phyloP scores from a whole-genome alignment of 2,329 filamentous ascomycete genomes.

The Microdochium trichocladiopsis region DNA sequence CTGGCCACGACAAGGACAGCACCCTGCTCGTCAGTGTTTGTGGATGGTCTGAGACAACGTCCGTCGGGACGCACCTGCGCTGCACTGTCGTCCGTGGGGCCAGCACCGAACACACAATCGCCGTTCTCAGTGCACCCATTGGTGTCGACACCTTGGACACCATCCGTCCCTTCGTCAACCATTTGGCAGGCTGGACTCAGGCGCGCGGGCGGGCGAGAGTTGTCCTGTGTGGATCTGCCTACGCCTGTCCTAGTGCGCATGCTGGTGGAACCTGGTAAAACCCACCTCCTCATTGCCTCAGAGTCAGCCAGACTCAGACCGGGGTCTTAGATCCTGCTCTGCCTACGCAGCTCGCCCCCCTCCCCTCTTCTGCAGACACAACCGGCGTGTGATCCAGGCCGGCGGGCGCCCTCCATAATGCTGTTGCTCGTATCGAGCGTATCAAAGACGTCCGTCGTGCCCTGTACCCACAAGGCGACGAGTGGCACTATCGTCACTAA shows the following conservation, averaged over 20 bases:
- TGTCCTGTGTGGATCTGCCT: neutral
- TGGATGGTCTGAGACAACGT: neutral
- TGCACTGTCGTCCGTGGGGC: neutral
- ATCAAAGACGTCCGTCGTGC: no score
- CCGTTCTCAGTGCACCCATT: neutral
- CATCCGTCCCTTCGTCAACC: neutral
- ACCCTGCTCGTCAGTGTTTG: neutral
- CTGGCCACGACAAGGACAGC: no score
- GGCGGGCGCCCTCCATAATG: no score
- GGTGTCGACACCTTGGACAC: neutral
- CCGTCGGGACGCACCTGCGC: no score
- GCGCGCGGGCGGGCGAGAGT: neutral
- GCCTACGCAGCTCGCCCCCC: neutral
- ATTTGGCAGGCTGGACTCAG: neutral
- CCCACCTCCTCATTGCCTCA: neutral
- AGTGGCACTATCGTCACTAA: no score
- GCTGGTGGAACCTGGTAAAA: neutral
- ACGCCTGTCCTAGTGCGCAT: neutral
- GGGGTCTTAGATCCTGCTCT: neutral
- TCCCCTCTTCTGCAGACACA: no score
- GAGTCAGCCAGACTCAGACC: neutral
- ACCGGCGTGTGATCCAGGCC: no score
- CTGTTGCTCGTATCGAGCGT: no score
- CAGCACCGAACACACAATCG: neutral
- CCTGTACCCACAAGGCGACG: no score